Conservation (phyloP, 306 rosid species). For the Herpetospermum pedunculosum region DNA sequence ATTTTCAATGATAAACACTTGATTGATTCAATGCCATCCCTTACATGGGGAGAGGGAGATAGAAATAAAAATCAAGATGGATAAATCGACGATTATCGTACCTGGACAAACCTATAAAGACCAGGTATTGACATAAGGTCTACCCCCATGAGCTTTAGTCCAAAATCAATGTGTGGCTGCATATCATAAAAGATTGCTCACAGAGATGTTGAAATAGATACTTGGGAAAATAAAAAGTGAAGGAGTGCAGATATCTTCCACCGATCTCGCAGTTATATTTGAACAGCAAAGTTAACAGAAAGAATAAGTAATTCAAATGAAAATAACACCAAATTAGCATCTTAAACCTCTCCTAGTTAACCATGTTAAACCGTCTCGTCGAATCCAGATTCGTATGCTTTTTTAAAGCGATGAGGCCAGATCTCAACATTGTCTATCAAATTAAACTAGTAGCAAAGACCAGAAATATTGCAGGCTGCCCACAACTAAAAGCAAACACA, state of each 20-base stretch:
- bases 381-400: neutral
- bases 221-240: neutral
- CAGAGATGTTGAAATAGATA: neutral
- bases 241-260: neutral
- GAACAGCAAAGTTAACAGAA: neutral
- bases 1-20: neutral
- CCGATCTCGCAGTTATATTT: neutral
- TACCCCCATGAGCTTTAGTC: conserved; percentile 59
- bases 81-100: conserved; percentile 17
- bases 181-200: neutral
- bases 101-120: conserved; percentile 77
- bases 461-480: neutral
- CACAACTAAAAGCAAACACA: neutral
- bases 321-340: neutral
- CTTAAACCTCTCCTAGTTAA: no score
- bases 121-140: conserved; percentile 93
- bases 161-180: conserved; percentile 91
- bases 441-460: neutral
- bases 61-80: neutral
- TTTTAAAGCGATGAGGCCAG: neutral
- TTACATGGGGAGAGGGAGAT: neutral
- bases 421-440: neutral
- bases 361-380: neutral
- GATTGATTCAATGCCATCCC: neutral
- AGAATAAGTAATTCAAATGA: neutral